A percentile compares a stretch with the other conserved stretches of the same genome.
phyloP scores from a whole-genome alignment of 345 rosid species.

The Turritis glabra region DNA sequence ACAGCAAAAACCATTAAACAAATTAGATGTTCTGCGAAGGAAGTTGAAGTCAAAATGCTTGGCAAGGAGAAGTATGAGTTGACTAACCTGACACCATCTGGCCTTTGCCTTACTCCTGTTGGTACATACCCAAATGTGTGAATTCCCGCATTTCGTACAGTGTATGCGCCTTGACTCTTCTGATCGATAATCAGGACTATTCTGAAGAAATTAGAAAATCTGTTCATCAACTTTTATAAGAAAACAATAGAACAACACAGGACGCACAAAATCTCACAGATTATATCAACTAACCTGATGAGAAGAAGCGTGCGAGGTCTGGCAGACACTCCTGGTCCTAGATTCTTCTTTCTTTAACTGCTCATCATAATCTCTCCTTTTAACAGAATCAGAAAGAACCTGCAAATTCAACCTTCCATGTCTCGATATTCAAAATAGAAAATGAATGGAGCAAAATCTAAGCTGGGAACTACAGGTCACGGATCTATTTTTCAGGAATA shows the following conservation, averaged over 20 bases:
- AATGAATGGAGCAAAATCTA: neutral
- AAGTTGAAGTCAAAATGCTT: neutral
- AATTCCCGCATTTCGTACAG: conserved; percentile 82
- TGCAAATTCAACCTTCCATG: conserved; percentile 29
- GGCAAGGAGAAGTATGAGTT: conserved; percentile 11
- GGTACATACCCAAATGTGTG: conserved; percentile 93
- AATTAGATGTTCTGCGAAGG: neutral
- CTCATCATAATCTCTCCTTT: conserved; percentile 89
- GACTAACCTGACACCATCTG: conserved; percentile 88
- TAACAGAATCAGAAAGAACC: conserved; percentile 79
- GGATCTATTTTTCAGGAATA: conserved; percentile 4
- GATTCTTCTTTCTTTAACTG: conserved; percentile 75
- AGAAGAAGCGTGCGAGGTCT: conserved; percentile 41
- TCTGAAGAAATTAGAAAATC: conserved; percentile 43
- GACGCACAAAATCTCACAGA: neutral
- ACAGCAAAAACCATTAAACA: conserved; percentile 16
- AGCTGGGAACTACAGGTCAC: neutral
- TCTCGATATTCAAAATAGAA: neutral
- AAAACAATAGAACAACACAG: neutral
- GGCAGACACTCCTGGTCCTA: conserved; percentile 62
- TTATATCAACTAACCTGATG: conserved; percentile 49
- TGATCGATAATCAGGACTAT: conserved; percentile 51
- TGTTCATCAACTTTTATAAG: neutral
- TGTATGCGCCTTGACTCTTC: conserved; percentile 94
- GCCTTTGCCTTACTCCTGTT: conserved; percentile 73